A percentile compares a stretch with the other conserved stretches of the same genome.
Conservation (phyloP, 176 grass and related monocot species). For the Phoenix roebelenii region DNA sequence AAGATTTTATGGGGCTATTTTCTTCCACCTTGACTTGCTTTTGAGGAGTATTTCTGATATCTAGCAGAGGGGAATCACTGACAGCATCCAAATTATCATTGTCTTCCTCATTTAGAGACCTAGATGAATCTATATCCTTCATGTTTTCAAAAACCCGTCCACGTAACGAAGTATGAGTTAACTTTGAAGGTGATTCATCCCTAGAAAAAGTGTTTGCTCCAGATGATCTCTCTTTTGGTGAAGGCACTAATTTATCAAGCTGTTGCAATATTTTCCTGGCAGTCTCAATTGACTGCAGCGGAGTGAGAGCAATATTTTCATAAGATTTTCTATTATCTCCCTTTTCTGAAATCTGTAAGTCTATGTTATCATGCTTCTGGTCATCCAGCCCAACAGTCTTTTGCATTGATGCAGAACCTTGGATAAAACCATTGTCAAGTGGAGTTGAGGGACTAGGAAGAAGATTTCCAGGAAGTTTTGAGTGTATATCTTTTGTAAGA, state of each 20-base stretch:
- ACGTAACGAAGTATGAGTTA: conserved; percentile 7
- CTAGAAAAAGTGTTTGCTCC: conserved; percentile 10
- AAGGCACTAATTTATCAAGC: conserved; percentile 64
- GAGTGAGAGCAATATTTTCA: conserved; percentile 23
- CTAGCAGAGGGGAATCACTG: background rate
- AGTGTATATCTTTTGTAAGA: conserved; percentile 30
- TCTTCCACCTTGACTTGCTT: background rate
- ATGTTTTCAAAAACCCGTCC: conserved; percentile 12
- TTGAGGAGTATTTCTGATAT: background rate
- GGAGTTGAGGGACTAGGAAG: conserved; percentile 19
- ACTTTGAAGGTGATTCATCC: conserved; percentile 15
- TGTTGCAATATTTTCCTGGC: conserved; percentile 68
- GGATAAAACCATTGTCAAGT: conserved; percentile 24
- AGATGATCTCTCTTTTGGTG: conserved; percentile 40
- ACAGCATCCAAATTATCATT: background rate
- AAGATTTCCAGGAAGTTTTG: conserved; percentile 33
- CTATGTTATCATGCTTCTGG: conserved; percentile 16
- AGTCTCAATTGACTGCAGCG: conserved; percentile 55
- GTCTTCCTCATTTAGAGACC: too few relatives aligned
- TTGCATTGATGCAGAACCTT: conserved; percentile 25
- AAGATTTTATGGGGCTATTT: background rate
- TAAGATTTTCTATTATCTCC: conserved; percentile 32
- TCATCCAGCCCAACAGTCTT: conserved; percentile 26
- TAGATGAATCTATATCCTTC: background rate
- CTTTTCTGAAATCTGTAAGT: conserved; percentile 14